A percentile compares a stretch with the other conserved stretches of the same genome.
These are phyloP conservation scores for Picocystis salinarum DNA, from an alignment of 139 green algal species.

Conservation along the genomic window DNA sequence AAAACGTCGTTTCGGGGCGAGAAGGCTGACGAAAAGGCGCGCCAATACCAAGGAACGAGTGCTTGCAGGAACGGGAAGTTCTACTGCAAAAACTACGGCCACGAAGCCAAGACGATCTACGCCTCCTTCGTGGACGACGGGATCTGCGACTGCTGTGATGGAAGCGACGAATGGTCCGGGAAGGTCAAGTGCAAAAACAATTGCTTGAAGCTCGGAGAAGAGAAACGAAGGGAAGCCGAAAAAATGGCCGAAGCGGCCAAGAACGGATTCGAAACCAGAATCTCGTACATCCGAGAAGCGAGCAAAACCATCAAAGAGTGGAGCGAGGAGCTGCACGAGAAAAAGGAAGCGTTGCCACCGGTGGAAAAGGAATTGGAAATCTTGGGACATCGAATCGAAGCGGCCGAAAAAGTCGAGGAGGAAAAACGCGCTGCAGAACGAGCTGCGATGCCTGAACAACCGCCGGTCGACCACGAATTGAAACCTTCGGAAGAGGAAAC, in stretches of 20 bases:
- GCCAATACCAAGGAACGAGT: conserved; percentile 41
- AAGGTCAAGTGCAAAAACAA: conserved; percentile 41
- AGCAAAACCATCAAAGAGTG: not conserved
- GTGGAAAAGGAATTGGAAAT: not conserved
- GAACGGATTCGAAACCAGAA: conserved; percentile 13
- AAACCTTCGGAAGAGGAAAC: no score
- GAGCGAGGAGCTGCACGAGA: conserved; percentile 1
- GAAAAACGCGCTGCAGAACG: no score
- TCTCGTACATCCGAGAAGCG: not conserved
- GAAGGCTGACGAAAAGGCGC: not conserved
- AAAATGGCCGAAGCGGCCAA: conserved; percentile 24
- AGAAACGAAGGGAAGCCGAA: not conserved
- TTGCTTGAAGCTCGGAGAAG: conserved; percentile 28
- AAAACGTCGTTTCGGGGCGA: no score
- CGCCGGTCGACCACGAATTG: no score
- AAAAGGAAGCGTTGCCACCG: not conserved
- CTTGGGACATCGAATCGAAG: conserved; percentile 1
- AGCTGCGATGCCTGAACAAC: no score
- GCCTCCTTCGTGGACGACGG: conserved; percentile 78
- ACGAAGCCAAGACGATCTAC: conserved; percentile 36
- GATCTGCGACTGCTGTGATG: conserved; percentile 89
- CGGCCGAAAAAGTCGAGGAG: not conserved
- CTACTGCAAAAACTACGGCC: conserved; percentile 65
- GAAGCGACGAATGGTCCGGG: conserved; percentile 50
- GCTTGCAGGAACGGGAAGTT: conserved; percentile 63